Evolutionary conservation across 371 early-diverging fungal species (phyloP), one percentile per base, ranked within the genome.

Genomic region (Encephalitozoon hellem): DNA sequence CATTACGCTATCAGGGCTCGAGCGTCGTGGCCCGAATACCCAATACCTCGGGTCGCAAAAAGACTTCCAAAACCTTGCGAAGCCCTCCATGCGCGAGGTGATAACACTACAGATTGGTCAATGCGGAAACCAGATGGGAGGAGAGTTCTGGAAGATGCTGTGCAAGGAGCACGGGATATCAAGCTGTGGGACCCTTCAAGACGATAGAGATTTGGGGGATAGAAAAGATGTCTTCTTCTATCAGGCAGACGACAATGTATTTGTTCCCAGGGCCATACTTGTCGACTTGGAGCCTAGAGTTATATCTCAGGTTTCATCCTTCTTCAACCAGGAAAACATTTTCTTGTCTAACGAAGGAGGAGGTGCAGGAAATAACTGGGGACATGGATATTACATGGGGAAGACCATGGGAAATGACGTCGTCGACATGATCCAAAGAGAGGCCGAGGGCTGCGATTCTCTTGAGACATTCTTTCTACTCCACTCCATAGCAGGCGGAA

Each of bases 161-260:
- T 91, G 91, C 78, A 87, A 88, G 34, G 94, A 94, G 79, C 95
- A 94, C 80, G 92, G 91, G 23, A 91, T 94, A 52, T 87, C 89
- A 65, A 84, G 85, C 32, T 91, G 91, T 75, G 94, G 93, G 12
- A 86, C 78, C n/a, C 9, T 69, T 30, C 23, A 15, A 25, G 25
- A 64, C n/a, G 41, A 49, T 25, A 34, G 18, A 63, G 69, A 70
- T 12, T 51, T 66, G 28, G 65, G 68, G 8, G 84, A 86, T 85
- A 86, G 96, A 77, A 97, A 96, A 86, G 96, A 96, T 81, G 93
- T 94, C 28, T 98, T 96, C 80, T 98, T 96, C 82, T 97, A 97
- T 84, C 95, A 96, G 85, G 92, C 94, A 18, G 93, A 93, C 80
- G 92, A 94, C 80, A 91, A 90, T 77, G 92, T 91, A 77, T 93